Conservation (phyloP, 352 stramenopile genomes). For the Lagenidium giganteum region DNA sequence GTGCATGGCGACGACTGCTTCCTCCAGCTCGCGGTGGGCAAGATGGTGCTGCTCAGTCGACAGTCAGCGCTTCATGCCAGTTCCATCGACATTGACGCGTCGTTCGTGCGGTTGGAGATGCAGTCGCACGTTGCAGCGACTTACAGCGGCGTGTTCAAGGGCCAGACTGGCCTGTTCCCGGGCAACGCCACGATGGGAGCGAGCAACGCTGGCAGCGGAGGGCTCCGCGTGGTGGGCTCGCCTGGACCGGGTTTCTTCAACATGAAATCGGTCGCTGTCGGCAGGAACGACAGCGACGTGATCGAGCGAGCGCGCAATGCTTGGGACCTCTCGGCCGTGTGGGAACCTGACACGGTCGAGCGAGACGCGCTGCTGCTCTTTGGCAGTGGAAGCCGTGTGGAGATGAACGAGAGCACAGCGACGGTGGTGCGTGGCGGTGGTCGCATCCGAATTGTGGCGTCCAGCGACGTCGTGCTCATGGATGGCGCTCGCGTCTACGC, state of each 20-base stretch:
- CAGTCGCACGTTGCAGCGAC: slow-evolving; percentile 25
- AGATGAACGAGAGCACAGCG: too few species aligned
- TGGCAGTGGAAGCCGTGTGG: slow-evolving; percentile 32
- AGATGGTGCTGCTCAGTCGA: slow-evolving; percentile 42
- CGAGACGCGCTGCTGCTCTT: slow-evolving; percentile 31
- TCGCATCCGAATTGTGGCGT: slow-evolving; percentile 57
- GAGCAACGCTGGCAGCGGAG: slow-evolving; percentile 51
- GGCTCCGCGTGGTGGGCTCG: slow-evolving; percentile 28
- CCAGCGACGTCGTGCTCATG: slow-evolving; percentile 70
- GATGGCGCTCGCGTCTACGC: slow-evolving; percentile 34
- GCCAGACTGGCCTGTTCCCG: slow-evolving; percentile 21
- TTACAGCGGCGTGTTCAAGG: slow-evolving; percentile 28
- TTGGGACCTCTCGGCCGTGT: too few species aligned
- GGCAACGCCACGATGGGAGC: slow-evolving; percentile 39
- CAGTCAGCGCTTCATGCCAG: slow-evolving; percentile 30
- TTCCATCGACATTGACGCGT: slow-evolving; percentile 47
- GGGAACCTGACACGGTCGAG: not conserved
- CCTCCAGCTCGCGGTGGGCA: slow-evolving; percentile 40
- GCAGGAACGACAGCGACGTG: too few species aligned
- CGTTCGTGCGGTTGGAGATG: slow-evolving; percentile 53
- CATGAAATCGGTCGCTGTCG: too few species aligned
- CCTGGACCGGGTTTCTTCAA: slow-evolving; percentile 59
- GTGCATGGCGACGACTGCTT: slow-evolving; percentile 50
- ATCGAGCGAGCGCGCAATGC: too few species aligned
- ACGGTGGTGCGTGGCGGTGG: slow-evolving; percentile 29